Base-by-base conservation (phyloP, 148 eudicot species). In the Rhododendron williamsianum region DNA sequence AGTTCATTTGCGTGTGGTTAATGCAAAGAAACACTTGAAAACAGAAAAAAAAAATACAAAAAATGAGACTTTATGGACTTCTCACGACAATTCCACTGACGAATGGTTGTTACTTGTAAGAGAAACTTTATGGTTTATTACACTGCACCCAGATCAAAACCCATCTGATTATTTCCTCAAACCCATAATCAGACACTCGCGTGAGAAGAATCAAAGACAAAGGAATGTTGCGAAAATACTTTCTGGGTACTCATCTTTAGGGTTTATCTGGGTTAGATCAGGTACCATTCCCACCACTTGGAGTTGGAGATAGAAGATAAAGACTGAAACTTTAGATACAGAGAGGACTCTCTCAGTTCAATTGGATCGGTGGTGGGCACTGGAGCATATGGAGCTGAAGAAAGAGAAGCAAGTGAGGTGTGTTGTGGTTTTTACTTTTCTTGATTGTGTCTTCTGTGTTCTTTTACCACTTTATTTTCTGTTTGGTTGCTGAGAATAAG, bases 361-460 rank as follows among this genome's bases (percentile, higher is more conserved):
- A 12, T 76, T 23, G 81, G 51, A 33, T 11, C 49, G 76, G 74
- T 45, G 63, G 25, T 38, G 27, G 54, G 58, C 19, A 9, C 21
- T 45, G 60, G 6, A 18, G 48, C 82, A 80, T 38, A 95, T 95
- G 98, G 98, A 94, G 87, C 12, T 92, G 86, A 93, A 92, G 91
- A 90, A 90, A 82, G 93, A 91, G 87, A 94, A 90, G 89, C 82
- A 89, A 69, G 95, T 94, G 76, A 92, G 98, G 98, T 95, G 25
- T 11, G 23, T 30, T 43, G 23, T 12, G 1, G 6, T 23, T 21
- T 54, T 6, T 9, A 19, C 35, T 87, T 76, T n/a, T 48, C 51
- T 69, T 85, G 33, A 58, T 33, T 80, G 36, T 45, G 27, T 43
- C 27, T 45, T 9, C 6, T 78, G 48, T 33, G 43, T 19, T 36